Base-by-base conservation (phyloP, 1,284 basidiomycete genomes). In the Pseudozyma hubeiensis region DNA sequence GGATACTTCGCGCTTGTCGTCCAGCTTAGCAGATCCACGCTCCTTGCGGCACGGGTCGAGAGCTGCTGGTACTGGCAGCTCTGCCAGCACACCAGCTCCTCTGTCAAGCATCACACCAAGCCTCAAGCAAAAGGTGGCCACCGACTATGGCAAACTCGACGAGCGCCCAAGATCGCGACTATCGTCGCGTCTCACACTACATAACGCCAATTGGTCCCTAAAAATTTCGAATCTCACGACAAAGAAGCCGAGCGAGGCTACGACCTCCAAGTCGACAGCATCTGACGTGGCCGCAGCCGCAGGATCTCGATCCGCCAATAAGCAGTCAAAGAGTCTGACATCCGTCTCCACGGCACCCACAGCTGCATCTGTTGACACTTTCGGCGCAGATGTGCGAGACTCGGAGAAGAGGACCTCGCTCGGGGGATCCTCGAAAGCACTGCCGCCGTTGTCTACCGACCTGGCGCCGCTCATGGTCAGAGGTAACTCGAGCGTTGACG, bases 161-260 rank as follows among this genome's bases (percentile, higher is more conserved):
- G 54, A 62, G 7, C 58, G 59, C 29, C 59, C 64, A 6, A 45
- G 30, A 24, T 67, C 64, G 0, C 64, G 64, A 10, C 54, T 67
- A 10, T 53, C 64, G 4, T 67, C 64, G 3, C 64, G 58, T 16
- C 50, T 67, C 30, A 57, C 45, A 39, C 57, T 67, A 14, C 64
- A 67, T 7, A 57, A 53, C 17, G 29, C 53, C 10, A 33, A 35
- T 7, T 61, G 59, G 54, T 57, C 64, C 5, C 48, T 56, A 44
- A 66, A 66, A 34, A 47, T 66, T 11, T 37, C 64, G 4, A 44
- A 48, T 16, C 39, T 67, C 40, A 67, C 56, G 41, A 10, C 45
- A 0, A 67, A 57, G 59, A 62, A 62, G 34, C 17, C 53, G 11
- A 33, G 7, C 35, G 54, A 51, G 11, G 30, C n/a, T 11, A 31